Base-by-base conservation (phyloP, 2,329 filamentous ascomycete species). In the Colletotrichum somersetense region DNA sequence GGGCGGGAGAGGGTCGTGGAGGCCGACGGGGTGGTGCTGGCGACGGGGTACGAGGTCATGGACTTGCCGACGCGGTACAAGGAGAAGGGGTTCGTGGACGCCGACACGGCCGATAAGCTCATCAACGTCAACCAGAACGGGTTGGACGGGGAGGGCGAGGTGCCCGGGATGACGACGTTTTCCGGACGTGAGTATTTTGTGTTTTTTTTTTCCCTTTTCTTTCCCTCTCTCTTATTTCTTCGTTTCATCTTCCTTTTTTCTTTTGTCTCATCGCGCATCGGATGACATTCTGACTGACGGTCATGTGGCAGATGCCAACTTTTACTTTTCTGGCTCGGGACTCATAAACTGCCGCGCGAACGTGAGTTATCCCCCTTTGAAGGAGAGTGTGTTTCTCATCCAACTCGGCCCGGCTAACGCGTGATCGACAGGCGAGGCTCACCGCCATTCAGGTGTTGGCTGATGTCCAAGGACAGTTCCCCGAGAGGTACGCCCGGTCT, bases 1-100 rank as follows among this genome's bases (percentile, higher is more conserved):
- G 70, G 70, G 26, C 20, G n/a, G 38, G 70, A 72, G 59, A 59
- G 40, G 40, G 58, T 72, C 5, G 10, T 84, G 3, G 78, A 81
- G 3, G 81, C 81, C 0, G 83, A 85, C 66, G 77, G 82, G n/a
- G 79, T 85, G 0, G 82, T 85, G 5, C 72, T 83, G 10, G 83
- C 83, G 0, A 86, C 84, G 0, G 83, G 84, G 1, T 85, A 79
- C 71, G 78, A 83, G 12, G 81, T 80, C 50, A 82, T 84, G 78
- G 74, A 77, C 18, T 78, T 76, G 12, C 80, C 77, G 18, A 71
- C 78, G 2, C 70, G 75, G 65, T 79, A 81, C 33, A 52, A 11
- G 35, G 40, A 61, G n/a, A 58, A 11, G 10, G 70, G 70, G 20
- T 72, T 69, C 48, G 3, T 72, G 18, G 70, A 72, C 46, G 38